Evolutionary conservation across 371 early-diverging fungal species (phyloP), one percentile per base, ranked within the genome.

Genomic region (Basidiobolus meristosporus): DNA sequence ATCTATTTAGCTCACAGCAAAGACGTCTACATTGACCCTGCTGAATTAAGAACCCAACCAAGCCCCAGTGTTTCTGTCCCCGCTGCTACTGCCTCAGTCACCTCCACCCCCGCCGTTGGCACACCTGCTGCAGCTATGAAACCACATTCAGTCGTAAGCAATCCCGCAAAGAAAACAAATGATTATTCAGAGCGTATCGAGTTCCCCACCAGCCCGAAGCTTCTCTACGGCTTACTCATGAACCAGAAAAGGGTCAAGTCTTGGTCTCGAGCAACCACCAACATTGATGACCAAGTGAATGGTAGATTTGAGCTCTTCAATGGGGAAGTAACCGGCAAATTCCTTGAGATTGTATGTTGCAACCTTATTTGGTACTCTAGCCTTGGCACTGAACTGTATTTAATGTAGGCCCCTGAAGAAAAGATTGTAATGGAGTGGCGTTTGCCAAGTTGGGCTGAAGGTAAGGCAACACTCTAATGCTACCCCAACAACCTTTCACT

Each of bases 361-460:
- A 10, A 34, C 12, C 19, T n/a, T 14, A 9, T 15, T 12, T 20
- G 11, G 12, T 11, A 17, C 3, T 18, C 15, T 4, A 2, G 7
- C 17, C 10, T 22, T 36, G 29, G 18, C 4, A 10, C 26, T 46
- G 35, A 20, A 10, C 31, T 31, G 18, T 14, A 7, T 33, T 35
- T 2, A 21, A 21, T 19, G 3, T 50, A 62, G 63, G 57, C 50
- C 12, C 65, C 70, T 29, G 73, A 75, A 39, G 69, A 79, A 52
- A 76, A 66, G 54, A 79, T 91, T 54, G 80, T 77, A 39, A 71
- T 76, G 57, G 74, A 69, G 40, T 91, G 91, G 95, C 64, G 90
- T 21, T 54, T 82, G 40, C 64, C 60, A 42, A 60, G 72, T 12
- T 91, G 95, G 95, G 82, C 88, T 18, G 65, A 65, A 45, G 78